phyloP scores from a whole-genome alignment of 108 stramenopile species.

The Nitzschia inconspicua region DNA sequence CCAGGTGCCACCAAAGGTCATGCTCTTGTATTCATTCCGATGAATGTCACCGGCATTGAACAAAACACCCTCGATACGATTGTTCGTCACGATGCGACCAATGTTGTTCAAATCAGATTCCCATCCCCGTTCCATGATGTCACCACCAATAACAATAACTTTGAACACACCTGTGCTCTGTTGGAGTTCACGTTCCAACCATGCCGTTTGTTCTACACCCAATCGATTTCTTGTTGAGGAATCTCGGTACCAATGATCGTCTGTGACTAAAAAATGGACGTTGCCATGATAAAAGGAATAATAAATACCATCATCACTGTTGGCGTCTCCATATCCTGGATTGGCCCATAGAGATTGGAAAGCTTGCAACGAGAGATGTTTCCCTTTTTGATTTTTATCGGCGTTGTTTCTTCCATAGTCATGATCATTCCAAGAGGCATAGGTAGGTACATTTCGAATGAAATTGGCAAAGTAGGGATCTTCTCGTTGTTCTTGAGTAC shows the following conservation, averaged over 20 bases:
- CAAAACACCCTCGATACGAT: conserved; percentile 16
- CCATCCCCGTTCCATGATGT: conserved; percentile 15
- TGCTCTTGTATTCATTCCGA: conserved; percentile 25
- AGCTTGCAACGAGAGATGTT: conserved; percentile 11
- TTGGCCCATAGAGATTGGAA: conserved; percentile 23
- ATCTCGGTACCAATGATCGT: conserved; percentile 26
- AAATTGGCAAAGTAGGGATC: conserved; percentile 24
- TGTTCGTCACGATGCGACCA: conserved; percentile 1
- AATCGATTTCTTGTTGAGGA: not conserved
- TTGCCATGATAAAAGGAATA: conserved; percentile 22
- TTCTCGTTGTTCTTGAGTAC: conserved; percentile 18
- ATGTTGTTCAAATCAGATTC: conserved; percentile 6
- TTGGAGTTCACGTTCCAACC: conserved; percentile 6
- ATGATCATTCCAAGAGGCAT: conserved; percentile 30
- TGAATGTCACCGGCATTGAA: conserved; percentile 33
- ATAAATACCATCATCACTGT: conserved; percentile 5
- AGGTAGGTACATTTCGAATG: conserved; percentile 18
- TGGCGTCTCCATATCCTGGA: not conserved
- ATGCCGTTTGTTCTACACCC: conserved; percentile 18
- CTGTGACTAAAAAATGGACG: conserved; percentile 26
- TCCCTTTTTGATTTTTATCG: conserved; percentile 15
- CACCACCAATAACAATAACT: conserved; percentile 21
- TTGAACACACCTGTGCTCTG: conserved; percentile 20
- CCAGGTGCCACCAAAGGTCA: not conserved
- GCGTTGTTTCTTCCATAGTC: conserved; percentile 26